Evolutionary conservation across 2,329 filamentous ascomycete species (phyloP).

Genomic region (Sarocladium kiliense): DNA sequence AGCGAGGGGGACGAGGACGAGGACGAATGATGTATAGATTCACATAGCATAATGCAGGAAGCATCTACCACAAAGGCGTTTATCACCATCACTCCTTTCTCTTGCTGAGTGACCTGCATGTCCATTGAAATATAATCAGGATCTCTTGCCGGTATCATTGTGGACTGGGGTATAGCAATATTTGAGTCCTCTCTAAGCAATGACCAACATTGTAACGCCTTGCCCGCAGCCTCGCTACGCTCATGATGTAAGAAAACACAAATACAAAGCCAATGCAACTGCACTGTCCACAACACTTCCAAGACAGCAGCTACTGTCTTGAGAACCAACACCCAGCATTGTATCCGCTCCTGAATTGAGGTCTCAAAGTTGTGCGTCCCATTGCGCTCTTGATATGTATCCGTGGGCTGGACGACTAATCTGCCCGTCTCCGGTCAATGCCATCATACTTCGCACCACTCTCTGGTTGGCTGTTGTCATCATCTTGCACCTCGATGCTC

Average conservation of each 20-base stretch:
- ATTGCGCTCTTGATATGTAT: not conserved
- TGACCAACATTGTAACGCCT: constrained; percentile 1
- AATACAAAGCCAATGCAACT: not conserved
- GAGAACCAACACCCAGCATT: not conserved
- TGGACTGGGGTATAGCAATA: not conserved
- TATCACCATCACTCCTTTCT: not conserved
- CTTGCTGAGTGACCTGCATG: no score
- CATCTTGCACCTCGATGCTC: not conserved
- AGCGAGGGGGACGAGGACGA: constrained; percentile 18
- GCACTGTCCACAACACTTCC: not conserved
- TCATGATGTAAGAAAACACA: constrained; percentile 1
- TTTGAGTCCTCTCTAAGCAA: not conserved
- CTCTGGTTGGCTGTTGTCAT: not conserved
- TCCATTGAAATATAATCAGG: no score
- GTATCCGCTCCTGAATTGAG: not conserved
- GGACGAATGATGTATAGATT: constrained; percentile 15
- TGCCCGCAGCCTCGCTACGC: not conserved
- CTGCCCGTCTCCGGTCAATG: constrained; percentile 17
- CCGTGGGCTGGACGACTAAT: not conserved
- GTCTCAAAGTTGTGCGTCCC: not conserved
- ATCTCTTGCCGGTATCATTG: no score
- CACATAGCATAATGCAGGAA: constrained; percentile 6
- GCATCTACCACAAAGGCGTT: not conserved
- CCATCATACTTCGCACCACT: constrained; percentile 24
- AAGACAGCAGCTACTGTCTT: not conserved